These are phyloP conservation scores for Spathaspora sp. DNA, from an alignment of 1,139 yeast genomes.

Conservation along the genomic window DNA sequence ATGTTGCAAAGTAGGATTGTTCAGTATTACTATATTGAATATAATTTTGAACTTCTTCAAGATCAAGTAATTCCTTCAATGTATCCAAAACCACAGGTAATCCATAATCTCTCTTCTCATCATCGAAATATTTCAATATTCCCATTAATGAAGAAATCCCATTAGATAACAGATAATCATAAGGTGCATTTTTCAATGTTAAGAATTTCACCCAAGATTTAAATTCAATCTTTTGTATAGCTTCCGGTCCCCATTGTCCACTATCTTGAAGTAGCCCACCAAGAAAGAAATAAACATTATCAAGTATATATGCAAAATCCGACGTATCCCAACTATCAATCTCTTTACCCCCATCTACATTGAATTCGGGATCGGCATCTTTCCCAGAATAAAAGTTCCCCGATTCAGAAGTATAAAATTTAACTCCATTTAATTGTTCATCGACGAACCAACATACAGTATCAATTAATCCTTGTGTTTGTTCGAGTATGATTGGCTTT, in stretches of 20 bases:
- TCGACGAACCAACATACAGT: constrained; percentile 42
- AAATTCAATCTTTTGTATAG: constrained; percentile 41
- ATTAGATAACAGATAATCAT: constrained; percentile 57
- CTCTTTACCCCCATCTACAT: constrained; percentile 36
- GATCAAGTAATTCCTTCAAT: constrained; percentile 16
- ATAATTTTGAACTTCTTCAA: constrained; percentile 18
- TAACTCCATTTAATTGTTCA: constrained; percentile 34
- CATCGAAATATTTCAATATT: constrained; percentile 56
- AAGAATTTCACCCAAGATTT: constrained; percentile 45
- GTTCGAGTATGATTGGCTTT: constrained; percentile 56
- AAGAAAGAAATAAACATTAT: constrained; percentile 47
- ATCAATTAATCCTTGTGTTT: constrained; percentile 48
- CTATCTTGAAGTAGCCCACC: constrained; percentile 47
- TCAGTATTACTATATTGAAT: constrained; percentile 16
- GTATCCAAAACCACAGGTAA: constrained; percentile 25
- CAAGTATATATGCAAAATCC: constrained; percentile 44
- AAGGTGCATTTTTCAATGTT: constrained; percentile 53
- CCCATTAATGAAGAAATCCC: constrained; percentile 55
- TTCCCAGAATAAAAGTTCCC: constrained; percentile 43
- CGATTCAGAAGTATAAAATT: constrained; percentile 42
- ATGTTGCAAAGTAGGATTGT: constrained; percentile 27
- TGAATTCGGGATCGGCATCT: constrained; percentile 37
- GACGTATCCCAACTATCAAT: constrained; percentile 56
- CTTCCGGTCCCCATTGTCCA: constrained; percentile 48
- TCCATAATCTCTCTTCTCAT: constrained; percentile 53